Conservation (phyloP, 176 grass and related monocot genomes). For the Eleusine coracana region DNA sequence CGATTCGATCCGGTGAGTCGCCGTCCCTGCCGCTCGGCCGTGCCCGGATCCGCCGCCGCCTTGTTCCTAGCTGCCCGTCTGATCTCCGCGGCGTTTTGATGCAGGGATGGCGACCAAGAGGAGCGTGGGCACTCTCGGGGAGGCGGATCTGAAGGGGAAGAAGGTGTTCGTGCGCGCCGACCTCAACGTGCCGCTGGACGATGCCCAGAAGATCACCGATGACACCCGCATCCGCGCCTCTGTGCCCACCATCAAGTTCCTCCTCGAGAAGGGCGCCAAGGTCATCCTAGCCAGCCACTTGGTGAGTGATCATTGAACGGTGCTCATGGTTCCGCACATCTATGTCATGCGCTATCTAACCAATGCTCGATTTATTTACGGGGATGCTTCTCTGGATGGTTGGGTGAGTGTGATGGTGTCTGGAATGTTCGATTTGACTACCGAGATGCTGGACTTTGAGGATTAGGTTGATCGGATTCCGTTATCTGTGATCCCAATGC, state of each 20-base stretch:
- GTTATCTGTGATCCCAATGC: background rate
- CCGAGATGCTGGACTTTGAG: background rate
- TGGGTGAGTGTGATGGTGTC: background rate
- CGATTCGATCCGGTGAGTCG: constrained; percentile 47
- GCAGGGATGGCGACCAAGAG: constrained; percentile 82
- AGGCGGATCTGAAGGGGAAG: constrained; percentile 87
- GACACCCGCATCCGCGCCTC: constrained; percentile 89
- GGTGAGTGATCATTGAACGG: constrained; percentile 46
- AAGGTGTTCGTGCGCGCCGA: constrained; percentile 86
- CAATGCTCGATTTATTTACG: background rate
- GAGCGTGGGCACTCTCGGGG: constrained; percentile 78
- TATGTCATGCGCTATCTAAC: background rate
- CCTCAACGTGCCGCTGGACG: constrained; percentile 96
- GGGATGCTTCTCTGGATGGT: background rate
- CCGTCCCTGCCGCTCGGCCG: background rate
- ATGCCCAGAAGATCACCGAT: constrained; percentile 90
- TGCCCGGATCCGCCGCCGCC: background rate
- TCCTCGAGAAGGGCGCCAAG: constrained; percentile 77
- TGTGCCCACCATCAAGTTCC: constrained; percentile 87
- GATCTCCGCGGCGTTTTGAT: background rate
- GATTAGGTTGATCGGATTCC: background rate
- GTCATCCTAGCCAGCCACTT: constrained; percentile 88
- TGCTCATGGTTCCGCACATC: background rate
- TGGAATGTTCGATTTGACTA: background rate
- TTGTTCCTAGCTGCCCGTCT: background rate